These are phyloP conservation scores for Ganoderma lucidum DNA, from an alignment of 1,284 basidiomycete genomes.

Conservation along the genomic window DNA sequence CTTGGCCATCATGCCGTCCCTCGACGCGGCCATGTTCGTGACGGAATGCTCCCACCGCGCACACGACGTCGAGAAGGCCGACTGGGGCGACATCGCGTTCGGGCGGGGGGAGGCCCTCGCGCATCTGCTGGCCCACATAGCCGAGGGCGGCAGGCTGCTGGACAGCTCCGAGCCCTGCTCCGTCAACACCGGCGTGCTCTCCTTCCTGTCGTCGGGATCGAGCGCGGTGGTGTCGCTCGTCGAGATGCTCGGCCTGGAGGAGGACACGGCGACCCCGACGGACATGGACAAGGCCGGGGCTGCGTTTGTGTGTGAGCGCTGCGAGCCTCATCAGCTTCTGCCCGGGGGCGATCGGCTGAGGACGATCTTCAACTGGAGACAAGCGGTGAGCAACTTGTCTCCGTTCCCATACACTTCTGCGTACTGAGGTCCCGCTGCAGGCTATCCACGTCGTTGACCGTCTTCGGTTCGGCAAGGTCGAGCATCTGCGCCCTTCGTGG, in stretches of 20 bases:
- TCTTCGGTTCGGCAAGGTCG: background rate
- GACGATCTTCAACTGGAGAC: slow-evolving; percentile 3
- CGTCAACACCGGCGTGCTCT: background rate
- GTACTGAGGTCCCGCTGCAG: background rate
- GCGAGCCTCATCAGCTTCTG: background rate
- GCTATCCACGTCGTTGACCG: background rate
- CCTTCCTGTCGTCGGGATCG: background rate
- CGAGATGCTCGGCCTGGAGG: background rate
- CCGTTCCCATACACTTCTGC: background rate
- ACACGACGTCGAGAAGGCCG: background rate
- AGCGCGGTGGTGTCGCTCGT: background rate
- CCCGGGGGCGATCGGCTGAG: background rate
- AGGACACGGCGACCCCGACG: background rate
- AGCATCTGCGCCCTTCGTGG: background rate
- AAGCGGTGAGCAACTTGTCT: background rate
- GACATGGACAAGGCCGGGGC: background rate
- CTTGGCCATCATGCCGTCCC: background rate
- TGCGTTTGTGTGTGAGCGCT: background rate
- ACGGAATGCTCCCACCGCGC: background rate
- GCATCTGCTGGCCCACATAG: background rate
- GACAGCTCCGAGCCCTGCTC: background rate
- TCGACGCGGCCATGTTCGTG: background rate
- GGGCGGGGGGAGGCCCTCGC: background rate
- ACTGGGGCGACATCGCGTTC: slow-evolving; percentile 1
- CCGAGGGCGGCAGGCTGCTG: too few species aligned